Evolutionary conservation across 2,329 filamentous ascomycete species (phyloP).

Genomic region (Colletotrichum sp.): DNA sequence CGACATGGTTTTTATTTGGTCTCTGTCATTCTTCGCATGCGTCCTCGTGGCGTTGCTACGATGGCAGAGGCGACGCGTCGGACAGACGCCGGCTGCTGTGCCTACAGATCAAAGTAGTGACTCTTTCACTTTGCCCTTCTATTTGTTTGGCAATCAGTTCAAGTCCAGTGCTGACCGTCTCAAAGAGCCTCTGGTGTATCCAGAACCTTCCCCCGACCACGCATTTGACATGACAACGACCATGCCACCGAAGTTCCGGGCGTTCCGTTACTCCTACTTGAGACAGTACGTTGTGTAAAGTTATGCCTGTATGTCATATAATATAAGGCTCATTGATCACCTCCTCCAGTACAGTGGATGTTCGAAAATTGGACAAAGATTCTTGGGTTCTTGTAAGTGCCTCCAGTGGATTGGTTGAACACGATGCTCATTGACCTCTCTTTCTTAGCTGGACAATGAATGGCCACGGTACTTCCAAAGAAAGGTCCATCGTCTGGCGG

Average conservation of each 20-base stretch:
- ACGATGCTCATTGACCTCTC: not conserved
- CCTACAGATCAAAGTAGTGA: not conserved
- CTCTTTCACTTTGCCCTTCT: not conserved
- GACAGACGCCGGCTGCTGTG: not conserved
- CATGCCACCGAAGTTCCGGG: not conserved
- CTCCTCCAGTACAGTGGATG: not conserved
- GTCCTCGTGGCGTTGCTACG: not conserved
- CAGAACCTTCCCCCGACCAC: not conserved
- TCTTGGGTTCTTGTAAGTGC: not conserved
- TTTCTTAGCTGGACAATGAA: not conserved
- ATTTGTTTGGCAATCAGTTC: not conserved
- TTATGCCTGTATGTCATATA: not conserved
- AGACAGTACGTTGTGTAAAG: not conserved
- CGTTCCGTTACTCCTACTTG: not conserved
- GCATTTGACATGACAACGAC: not conserved
- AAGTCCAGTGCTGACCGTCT: not conserved
- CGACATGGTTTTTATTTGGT: not conserved
- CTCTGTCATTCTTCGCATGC: not conserved
- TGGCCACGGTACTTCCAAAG: not conserved
- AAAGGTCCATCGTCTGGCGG: not conserved
- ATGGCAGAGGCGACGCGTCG: not conserved
- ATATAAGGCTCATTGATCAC: not conserved
- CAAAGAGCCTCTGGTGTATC: not conserved
- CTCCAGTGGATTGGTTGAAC: not conserved
- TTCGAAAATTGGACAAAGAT: not conserved